A percentile compares a stretch with the other conserved stretches of the same genome.
Evolutionary conservation across 139 green algal species (phyloP).

Genomic region (Coelastrella sp.): DNA sequence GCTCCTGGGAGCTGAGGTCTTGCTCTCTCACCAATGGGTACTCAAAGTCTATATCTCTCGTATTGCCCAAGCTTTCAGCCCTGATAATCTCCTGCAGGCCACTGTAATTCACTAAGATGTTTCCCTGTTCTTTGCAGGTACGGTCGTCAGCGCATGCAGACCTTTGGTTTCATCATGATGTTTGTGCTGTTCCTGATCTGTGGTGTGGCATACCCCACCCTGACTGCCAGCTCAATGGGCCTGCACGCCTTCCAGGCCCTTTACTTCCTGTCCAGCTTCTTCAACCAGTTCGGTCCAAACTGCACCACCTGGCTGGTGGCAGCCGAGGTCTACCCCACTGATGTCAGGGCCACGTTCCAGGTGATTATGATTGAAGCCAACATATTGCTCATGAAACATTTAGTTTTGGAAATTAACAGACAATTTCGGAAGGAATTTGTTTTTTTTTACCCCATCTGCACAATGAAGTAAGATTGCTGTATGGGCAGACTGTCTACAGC

Average conservation of each 20-base stretch:
- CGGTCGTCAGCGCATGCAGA: slow-evolving; percentile 58
- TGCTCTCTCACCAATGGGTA: too few relatives aligned
- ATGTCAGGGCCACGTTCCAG: slow-evolving; percentile 64
- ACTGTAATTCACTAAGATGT: too few relatives aligned
- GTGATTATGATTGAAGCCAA: not conserved
- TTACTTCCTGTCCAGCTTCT: slow-evolving; percentile 87
- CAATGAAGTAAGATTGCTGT: too few relatives aligned
- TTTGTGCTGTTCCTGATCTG: slow-evolving; percentile 74
- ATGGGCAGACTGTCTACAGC: too few relatives aligned
- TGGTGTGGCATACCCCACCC: slow-evolving; percentile 58
- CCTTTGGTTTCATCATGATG: slow-evolving; percentile 67
- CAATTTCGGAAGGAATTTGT: too few relatives aligned
- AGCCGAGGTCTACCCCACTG: slow-evolving; percentile 78
- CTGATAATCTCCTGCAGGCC: too few relatives aligned
- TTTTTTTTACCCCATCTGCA: too few relatives aligned
- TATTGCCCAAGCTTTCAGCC: too few relatives aligned
- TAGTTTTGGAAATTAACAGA: too few relatives aligned
- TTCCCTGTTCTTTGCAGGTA: slow-evolving; percentile 12
- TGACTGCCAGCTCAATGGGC: slow-evolving; percentile 36
- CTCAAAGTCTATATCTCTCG: too few relatives aligned
- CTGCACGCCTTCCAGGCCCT: slow-evolving; percentile 53
- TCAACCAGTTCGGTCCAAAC: slow-evolving; percentile 76
- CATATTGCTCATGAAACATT: too few relatives aligned
- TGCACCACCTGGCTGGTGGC: slow-evolving; percentile 70
- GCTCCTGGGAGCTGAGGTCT: too few relatives aligned